Conservation (phyloP, 1,284 basidiomycete genomes). For the Gomphus bonarii region DNA sequence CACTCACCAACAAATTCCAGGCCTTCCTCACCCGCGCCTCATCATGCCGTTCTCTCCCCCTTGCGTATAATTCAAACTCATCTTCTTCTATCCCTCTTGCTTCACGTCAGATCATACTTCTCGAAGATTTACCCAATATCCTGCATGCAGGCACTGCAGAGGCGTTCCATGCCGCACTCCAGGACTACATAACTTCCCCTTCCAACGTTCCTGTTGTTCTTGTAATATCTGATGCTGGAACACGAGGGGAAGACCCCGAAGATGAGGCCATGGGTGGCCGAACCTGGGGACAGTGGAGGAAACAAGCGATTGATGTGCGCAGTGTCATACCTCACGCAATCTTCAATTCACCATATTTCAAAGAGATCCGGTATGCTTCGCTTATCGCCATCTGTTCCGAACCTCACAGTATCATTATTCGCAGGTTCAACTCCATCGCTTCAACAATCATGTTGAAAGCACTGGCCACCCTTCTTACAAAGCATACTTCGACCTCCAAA, state of each 20-base stretch:
- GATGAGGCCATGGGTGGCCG: constrained; percentile 37
- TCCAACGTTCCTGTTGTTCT: constrained; percentile 64
- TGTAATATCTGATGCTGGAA: constrained; percentile 75
- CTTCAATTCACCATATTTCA: constrained; percentile 53
- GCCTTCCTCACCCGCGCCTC: constrained; percentile 69
- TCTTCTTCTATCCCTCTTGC: constrained; percentile 13
- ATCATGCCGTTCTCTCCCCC: constrained; percentile 37
- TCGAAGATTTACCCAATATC: constrained; percentile 92
- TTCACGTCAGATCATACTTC: constrained; percentile 56
- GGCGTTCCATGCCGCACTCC: constrained; percentile 67
- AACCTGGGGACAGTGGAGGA: constrained; percentile 28
- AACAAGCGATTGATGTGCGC: constrained; percentile 57
- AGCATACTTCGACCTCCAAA: constrained; percentile 30
- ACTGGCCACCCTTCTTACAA: constrained; percentile 52
- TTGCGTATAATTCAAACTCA: constrained; percentile 29
- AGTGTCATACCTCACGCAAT: constrained; percentile 54
- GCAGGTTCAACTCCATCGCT: constrained; percentile 86
- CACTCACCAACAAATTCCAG: constrained; percentile 63
- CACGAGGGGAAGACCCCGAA: constrained; percentile 55
- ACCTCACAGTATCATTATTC: constrained; percentile 1
- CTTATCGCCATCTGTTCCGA: background rate
- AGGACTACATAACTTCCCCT: constrained; percentile 38
- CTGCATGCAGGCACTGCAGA: constrained; percentile 63
- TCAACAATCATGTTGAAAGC: constrained; percentile 77
- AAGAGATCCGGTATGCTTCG: constrained; percentile 56